Evolutionary conservation across 176 grass and related monocot species (phyloP), one percentile per base, ranked within the genome.

Genomic region (Musa acuminata): DNA sequence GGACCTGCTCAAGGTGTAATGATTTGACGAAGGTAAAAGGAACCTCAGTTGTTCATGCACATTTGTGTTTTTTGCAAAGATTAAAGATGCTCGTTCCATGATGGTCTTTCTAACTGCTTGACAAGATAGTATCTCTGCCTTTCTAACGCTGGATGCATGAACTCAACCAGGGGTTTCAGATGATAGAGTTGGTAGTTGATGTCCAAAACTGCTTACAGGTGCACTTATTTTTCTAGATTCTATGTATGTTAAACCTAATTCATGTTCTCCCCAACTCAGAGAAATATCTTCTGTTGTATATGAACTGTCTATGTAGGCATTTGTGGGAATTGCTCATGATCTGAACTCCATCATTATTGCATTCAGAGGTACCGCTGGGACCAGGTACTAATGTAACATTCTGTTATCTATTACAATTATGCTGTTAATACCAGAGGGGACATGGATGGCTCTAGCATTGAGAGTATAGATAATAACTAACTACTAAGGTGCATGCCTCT

Each of bases 301-400:
- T 50, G 9, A 70, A 70, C 48, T 70, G 51, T 70, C 70, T 48
- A 55, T 72, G 79, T 88, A 99, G 95, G 95, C 95, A 73, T 99
- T 89, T 79, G 86, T 99, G 23, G 95, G 95, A 84, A 84, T 94
- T 87, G 88, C 88, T 0, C 80, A 87, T 80, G 84, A 94, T 82
- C 85, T 93, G 55, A 94, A 94, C 68, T 86, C 86, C 74, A 73
- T 84, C 4, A n/a, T 99, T 50, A 82, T 94, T 87, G 90, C 92
- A 63, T 94, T 99, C 50, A 89, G 95, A 94, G 95, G 95, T 82
- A 99, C 95, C 71, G 88, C 91, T 84, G 90, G 91, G 53, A 89
- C 84, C 78, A 99, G 95, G 95, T 99, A 91, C 11, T n/a, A 49
- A n/a, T 69, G 29, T 10, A 50, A 48, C 16, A 70, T 51, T 70